Percentiles rank a stretch among this genome's conserved stretches.
Conservation (phyloP, 768 basidiomycete genomes). For the Hirschioporus abietinus region DNA sequence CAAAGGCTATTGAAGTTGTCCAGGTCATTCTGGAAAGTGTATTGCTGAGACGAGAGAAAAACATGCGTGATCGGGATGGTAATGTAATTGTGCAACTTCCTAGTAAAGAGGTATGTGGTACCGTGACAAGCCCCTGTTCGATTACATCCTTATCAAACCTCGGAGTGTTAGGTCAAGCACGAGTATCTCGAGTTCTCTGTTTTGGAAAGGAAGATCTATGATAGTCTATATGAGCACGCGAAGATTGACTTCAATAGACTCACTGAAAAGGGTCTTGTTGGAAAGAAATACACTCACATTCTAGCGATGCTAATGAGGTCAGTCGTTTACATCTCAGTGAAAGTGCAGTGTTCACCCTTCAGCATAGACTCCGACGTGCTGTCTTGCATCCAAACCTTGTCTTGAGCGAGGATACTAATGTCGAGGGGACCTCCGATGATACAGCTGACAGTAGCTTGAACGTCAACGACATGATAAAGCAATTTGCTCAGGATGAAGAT, state of each 20-base stretch:
- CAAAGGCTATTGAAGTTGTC: conserved; percentile 90
- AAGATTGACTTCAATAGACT: conserved; percentile 79
- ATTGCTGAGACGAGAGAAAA: conserved; percentile 87
- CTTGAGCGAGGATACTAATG: conserved; percentile 42
- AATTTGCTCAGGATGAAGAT: conserved; percentile 38
- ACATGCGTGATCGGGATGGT: conserved; percentile 82
- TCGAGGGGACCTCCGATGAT: conserved; percentile 26
- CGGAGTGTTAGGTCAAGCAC: conserved; percentile 44
- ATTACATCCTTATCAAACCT: not conserved
- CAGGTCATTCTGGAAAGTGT: conserved; percentile 90
- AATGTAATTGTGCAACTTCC: conserved; percentile 87
- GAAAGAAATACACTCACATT: conserved; percentile 81
- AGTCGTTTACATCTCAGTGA: conserved; percentile 15
- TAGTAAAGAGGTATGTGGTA: conserved; percentile 59
- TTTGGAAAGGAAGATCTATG: conserved; percentile 82
- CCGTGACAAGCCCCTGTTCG: conserved; percentile 5
- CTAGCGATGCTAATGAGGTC: conserved; percentile 94
- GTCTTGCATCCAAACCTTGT: conserved; percentile 90
- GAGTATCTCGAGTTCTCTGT: conserved; percentile 78
- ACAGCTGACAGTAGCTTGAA: conserved; percentile 43
- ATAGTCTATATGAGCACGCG: conserved; percentile 74
- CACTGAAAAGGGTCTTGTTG: conserved; percentile 70
- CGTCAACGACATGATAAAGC: conserved; percentile 53
- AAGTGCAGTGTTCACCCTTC: no score
- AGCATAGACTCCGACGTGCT: conserved; percentile 73